Conservation (phyloP, 2,329 filamentous ascomycete species). For the Dactylellina haptotyla region DNA sequence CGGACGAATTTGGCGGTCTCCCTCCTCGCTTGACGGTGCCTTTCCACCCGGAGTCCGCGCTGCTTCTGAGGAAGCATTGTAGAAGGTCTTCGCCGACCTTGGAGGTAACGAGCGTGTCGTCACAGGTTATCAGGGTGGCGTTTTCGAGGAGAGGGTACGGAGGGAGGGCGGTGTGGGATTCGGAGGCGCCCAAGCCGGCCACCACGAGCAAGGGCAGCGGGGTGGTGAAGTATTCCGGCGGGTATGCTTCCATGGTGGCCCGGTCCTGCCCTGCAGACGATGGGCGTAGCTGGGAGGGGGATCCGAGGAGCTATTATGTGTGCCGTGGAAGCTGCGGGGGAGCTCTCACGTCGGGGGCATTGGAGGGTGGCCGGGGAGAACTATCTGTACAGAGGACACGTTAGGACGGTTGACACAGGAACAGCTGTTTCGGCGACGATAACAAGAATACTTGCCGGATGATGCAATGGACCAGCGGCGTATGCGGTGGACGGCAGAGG, state of each 20-base stretch:
- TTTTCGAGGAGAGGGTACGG: constrained; percentile 69
- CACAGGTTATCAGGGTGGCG: constrained; percentile 74
- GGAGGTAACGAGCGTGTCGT: constrained; percentile 74
- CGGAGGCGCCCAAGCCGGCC: constrained; percentile 73
- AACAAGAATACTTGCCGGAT: too few species aligned
- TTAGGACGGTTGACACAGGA: constrained; percentile 3
- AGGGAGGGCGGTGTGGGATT: constrained; percentile 61
- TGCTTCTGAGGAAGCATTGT: constrained; percentile 74
- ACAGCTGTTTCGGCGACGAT: background rate
- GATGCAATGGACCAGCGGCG: too few species aligned
- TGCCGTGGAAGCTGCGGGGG: too few species aligned
- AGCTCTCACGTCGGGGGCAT: too few species aligned
- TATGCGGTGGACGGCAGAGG: too few species aligned
- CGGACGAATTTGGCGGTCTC: constrained; percentile 64
- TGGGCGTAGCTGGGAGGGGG: background rate
- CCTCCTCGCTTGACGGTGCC: constrained; percentile 66
- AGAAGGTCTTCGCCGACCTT: constrained; percentile 73
- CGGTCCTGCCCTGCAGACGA: background rate
- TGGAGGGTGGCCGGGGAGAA: too few species aligned
- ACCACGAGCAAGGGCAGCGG: constrained; percentile 86
- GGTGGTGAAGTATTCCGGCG: constrained; percentile 80
- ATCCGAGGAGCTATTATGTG: too few species aligned
- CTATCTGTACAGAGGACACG: constrained; percentile 19
- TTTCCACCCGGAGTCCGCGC: constrained; percentile 73
- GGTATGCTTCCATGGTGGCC: constrained; percentile 78